Evolutionary conservation across 176 grass and related monocot genomes (phyloP), one percentile per base, ranked within the genome.

Genomic region (Oryza brachyantha): DNA sequence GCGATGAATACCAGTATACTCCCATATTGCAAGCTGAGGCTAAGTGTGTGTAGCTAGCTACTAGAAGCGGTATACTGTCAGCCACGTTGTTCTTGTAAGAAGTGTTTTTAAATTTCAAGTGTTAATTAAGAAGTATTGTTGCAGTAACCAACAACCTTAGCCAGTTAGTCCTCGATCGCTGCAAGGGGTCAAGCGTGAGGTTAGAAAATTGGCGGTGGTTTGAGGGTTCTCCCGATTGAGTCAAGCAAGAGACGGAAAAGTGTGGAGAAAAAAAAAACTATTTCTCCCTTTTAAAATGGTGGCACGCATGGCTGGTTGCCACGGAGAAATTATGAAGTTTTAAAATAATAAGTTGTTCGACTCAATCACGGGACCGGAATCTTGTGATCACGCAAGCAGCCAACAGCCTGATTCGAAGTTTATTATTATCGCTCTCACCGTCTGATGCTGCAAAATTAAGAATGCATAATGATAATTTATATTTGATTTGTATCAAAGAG

Each of bases 331-430:
- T n/a, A n/a, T 10, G 52, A 24, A 57, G 52, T 57, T 22, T 57
- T 57, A 25, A 50, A 43, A 64, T 64, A 8, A 40, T 64, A 8
- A 40, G 6, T 77, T 77, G 38, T 70, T 64, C 26, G 24, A 55
- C 24, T 75, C 13, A 11, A n/a, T 50, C 68, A 85, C 64, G 71
- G 84, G 78, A 57, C 3, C 29, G 78, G 72, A 81, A 86, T 81
- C 78, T 78, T 64, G 31, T n/a, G 16, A 61, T 7, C 32, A 61
- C 22, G 36, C 59, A 46, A 19, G 32, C 29, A 38, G 10, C 55
- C 36, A 70, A 16, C 36, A 16, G 31, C 1, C n/a, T 11, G 12
- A 21, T 48, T 24, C 39, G 48, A 48, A 48, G 11, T 43, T 38
- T 67, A 32, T 73, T 52, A 52, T 52, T 62, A 17, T 9, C 29